Evolutionary conservation across 208 protist species (phyloP).

Genomic region (Herpetomonas tarakana): DNA sequence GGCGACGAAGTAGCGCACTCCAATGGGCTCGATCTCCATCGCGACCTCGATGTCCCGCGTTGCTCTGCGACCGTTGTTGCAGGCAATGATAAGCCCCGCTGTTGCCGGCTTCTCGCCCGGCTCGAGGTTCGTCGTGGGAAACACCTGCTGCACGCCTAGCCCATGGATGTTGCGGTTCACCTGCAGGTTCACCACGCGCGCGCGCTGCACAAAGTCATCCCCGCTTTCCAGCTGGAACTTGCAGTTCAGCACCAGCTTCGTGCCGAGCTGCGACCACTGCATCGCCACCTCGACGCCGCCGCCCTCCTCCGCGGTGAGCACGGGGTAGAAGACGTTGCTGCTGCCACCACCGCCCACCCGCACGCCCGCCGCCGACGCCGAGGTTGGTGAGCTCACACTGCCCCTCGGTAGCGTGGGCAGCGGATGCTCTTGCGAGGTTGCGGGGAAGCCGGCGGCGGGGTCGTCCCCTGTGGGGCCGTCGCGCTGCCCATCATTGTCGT

Average conservation of each 20-base stretch:
- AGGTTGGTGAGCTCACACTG: slow-evolving; percentile 1
- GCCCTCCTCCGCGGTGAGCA: slow-evolving; percentile 28
- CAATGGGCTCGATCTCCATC: slow-evolving; percentile 45
- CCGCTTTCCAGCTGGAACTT: slow-evolving; percentile 36
- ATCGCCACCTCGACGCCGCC: slow-evolving; percentile 56
- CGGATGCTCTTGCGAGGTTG: background rate
- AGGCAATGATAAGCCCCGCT: slow-evolving; percentile 25
- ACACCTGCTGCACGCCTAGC: slow-evolving; percentile 56
- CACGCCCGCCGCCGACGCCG: background rate
- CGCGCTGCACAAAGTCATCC: slow-evolving; percentile 41
- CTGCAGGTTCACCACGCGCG: slow-evolving; percentile 38
- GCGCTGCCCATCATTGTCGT: slow-evolving; percentile 5
- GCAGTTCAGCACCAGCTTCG: slow-evolving; percentile 37
- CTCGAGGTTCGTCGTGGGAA: slow-evolving; percentile 32
- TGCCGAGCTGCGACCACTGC: slow-evolving; percentile 53
- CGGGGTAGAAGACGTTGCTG: slow-evolving; percentile 13
- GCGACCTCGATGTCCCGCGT: slow-evolving; percentile 45
- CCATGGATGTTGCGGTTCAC: slow-evolving; percentile 68
- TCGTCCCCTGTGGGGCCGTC: background rate
- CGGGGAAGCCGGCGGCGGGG: background rate
- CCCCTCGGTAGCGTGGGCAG: background rate
- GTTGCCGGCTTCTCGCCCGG: slow-evolving; percentile 27
- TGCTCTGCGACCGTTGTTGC: slow-evolving; percentile 40
- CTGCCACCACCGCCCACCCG: background rate
- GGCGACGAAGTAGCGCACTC: slow-evolving; percentile 52